Conservation (phyloP, 495 filamentous ascomycete species). For the Aspergillus avenaceus region DNA sequence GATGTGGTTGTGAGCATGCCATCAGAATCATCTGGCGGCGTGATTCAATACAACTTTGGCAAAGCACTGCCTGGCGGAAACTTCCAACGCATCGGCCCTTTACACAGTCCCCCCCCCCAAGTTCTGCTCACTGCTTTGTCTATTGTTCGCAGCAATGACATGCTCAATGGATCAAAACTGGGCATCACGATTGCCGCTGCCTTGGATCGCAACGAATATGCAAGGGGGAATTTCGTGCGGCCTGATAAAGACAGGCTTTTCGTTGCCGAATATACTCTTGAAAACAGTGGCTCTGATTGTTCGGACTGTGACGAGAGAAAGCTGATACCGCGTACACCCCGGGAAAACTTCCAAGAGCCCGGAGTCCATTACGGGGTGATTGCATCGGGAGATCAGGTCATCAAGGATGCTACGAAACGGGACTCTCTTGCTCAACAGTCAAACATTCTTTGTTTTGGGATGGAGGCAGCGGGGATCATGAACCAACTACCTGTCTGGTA, state of each 20-base stretch:
- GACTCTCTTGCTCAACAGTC: neutral
- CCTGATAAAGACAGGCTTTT: neutral
- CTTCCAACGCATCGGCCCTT: neutral
- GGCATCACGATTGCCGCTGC: too few relatives aligned
- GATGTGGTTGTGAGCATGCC: neutral
- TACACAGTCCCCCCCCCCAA: too few relatives aligned
- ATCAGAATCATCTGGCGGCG: neutral
- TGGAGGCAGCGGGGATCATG: too few relatives aligned
- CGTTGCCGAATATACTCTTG: neutral
- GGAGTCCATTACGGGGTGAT: neutral
- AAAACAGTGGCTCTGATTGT: neutral
- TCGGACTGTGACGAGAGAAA: neutral
- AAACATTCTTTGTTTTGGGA: neutral
- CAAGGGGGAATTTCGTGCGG: neutral
- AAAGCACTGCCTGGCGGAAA: neutral
- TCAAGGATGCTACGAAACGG: neutral
- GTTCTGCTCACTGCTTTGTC: too few relatives aligned
- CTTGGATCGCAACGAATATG: neutral
- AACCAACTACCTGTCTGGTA: too few relatives aligned
- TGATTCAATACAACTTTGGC: constrained; percentile 1
- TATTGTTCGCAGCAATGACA: too few relatives aligned
- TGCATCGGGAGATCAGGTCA: neutral
- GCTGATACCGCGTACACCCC: neutral
- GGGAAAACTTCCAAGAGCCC: neutral
- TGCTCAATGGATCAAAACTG: too few relatives aligned